phyloP scores from a whole-genome alignment of 225 moss, liverwort and hornwort species.

The Pseudoscleropodium purum region DNA sequence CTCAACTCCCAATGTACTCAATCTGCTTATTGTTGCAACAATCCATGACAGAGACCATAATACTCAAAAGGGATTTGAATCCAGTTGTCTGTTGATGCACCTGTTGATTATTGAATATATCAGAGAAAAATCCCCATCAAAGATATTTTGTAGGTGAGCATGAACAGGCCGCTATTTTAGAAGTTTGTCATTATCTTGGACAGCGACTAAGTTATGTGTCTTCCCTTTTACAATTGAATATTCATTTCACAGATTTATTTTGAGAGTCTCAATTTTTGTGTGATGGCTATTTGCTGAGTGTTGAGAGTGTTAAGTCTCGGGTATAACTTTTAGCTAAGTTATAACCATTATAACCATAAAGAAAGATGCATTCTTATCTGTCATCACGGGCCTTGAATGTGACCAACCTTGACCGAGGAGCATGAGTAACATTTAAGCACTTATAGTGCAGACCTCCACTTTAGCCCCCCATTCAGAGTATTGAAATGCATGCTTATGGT shows the following conservation, averaged over 20 bases:
- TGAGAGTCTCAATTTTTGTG: not conserved
- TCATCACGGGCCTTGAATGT: not conserved
- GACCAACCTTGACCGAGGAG: not conserved
- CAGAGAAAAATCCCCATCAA: not conserved
- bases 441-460: not conserved
- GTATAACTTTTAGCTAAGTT: not conserved
- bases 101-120: not conserved
- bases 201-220: not conserved
- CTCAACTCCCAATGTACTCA: not conserved
- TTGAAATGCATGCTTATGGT: not conserved
- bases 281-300: not conserved
- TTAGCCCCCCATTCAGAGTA: not conserved
- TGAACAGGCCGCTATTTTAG: not conserved
- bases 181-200: not conserved
- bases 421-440: not conserved
- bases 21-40: no score
- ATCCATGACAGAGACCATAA: not conserved
- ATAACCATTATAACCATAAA: not conserved
- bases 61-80: not conserved
- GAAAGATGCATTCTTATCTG: not conserved
- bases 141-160: not conserved
- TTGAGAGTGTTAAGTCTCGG: not conserved
- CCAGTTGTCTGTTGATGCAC: not conserved
- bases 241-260: not conserved
- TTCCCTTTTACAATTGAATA: not conserved